phyloP scores from a whole-genome alignment of 2,329 filamentous ascomycete genomes.

The Domatiomyces globalis region DNA sequence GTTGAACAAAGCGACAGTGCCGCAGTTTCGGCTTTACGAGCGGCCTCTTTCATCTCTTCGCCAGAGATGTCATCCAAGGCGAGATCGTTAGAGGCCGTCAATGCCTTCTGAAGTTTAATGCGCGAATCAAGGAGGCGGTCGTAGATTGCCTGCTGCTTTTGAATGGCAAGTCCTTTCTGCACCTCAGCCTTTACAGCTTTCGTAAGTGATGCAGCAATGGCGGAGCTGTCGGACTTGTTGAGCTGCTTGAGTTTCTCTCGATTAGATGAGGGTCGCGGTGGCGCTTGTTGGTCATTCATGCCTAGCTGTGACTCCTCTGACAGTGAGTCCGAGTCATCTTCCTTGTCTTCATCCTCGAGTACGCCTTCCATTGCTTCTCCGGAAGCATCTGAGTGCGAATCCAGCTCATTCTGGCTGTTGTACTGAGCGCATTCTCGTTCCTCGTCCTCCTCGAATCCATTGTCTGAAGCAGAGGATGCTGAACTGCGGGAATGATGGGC shows the following conservation, averaged over 20 bases:
- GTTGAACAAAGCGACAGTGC: conserved; percentile 75
- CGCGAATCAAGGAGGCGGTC: conserved; percentile 79
- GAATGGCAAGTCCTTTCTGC: conserved; percentile 74
- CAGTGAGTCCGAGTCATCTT: conserved; percentile 20
- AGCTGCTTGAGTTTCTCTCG: conserved; percentile 47
- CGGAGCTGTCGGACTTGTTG: conserved; percentile 54
- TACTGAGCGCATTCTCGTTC: too few species aligned
- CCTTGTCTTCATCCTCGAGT: conserved; percentile 18
- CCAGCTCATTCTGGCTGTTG: too few species aligned
- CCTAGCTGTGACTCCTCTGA: conserved; percentile 21
- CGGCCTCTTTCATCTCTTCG: conserved; percentile 29
- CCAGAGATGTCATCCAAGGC: conserved; percentile 24
- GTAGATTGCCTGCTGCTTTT: conserved; percentile 70
- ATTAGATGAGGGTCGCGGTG: conserved; percentile 7
- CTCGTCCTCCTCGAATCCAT: conserved; percentile 10
- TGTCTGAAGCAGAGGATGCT: not conserved
- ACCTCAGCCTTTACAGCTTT: conserved; percentile 62
- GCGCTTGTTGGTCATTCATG: conserved; percentile 19
- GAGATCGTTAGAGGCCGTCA: conserved; percentile 69
- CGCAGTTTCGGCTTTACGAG: conserved; percentile 72
- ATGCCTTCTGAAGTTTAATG: conserved; percentile 82
- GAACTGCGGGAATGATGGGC: not conserved
- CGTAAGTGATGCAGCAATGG: conserved; percentile 48
- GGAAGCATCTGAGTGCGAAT: conserved; percentile 7
- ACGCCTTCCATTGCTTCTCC: conserved; percentile 10